Evolutionary conservation across 306 rosid genomes (phyloP).

Genomic region (Quercus alba): DNA sequence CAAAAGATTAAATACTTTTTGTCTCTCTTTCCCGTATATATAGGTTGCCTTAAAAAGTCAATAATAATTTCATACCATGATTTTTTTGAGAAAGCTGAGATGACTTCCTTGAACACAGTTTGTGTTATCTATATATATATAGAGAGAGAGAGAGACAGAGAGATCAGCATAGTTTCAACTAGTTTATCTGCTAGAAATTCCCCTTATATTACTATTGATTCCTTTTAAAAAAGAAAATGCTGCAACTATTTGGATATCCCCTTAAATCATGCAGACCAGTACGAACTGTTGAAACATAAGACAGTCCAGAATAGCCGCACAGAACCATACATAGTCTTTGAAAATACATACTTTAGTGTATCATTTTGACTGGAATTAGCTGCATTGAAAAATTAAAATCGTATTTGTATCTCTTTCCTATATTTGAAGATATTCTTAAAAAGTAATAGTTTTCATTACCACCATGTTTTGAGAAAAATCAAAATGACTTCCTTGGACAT

Average conservation of each 20-base stretch:
- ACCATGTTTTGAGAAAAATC: background rate
- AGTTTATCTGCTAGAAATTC: no score
- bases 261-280: background rate
- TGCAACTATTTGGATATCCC: no score
- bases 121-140: background rate
- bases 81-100: background rate
- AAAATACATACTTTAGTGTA: background rate
- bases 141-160: no score
- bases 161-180: no score
- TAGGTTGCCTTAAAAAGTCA: background rate
- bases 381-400: background rate
- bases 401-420: background rate
- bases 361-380: background rate
- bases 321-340: background rate
- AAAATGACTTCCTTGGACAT: background rate
- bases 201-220: no score
- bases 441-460: background rate
- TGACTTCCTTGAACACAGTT: background rate
- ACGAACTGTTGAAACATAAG: background rate
- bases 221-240: no score
- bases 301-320: background rate
- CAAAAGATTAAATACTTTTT: background rate
- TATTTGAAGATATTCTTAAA: background rate
- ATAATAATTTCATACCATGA: background rate
- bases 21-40: background rate